phyloP scores from a whole-genome alignment of 1,139 yeast species.

The Magnusiomyces fungicola region DNA sequence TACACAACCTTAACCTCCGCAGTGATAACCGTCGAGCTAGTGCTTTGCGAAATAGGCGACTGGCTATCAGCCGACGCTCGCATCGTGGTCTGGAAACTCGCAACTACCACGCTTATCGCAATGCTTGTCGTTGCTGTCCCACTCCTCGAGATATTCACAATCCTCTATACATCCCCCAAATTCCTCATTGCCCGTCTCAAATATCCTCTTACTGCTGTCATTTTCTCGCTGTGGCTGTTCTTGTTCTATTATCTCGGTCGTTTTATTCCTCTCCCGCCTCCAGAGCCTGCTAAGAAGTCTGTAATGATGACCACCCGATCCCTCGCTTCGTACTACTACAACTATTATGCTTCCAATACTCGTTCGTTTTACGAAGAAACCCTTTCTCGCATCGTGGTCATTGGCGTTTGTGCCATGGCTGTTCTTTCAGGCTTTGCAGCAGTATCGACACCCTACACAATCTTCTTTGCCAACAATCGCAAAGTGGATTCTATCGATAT shows the following conservation, averaged over 20 bases:
- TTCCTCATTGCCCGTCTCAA: slow-evolving; percentile 8
- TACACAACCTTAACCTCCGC: slow-evolving; percentile 14
- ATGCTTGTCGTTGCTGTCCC: slow-evolving; percentile 34
- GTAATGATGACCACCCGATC: slow-evolving; percentile 9
- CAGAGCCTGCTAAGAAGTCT: slow-evolving; percentile 4
- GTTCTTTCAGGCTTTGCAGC: slow-evolving; percentile 69
- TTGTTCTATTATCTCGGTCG: slow-evolving; percentile 30
- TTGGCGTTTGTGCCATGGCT: slow-evolving; percentile 69
- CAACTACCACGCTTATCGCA: slow-evolving; percentile 28
- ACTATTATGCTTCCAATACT: slow-evolving; percentile 25
- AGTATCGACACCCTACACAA: slow-evolving; percentile 55
- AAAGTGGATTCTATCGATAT: slow-evolving; percentile 31
- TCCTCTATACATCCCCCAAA: slow-evolving; percentile 11
- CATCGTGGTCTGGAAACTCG: slow-evolving; percentile 30
- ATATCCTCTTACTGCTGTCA: slow-evolving; percentile 17
- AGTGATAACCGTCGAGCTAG: slow-evolving; percentile 32
- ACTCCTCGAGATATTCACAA: slow-evolving; percentile 25
- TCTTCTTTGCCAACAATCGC: slow-evolving; percentile 26
- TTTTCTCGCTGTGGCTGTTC: slow-evolving; percentile 28
- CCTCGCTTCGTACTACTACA: slow-evolving; percentile 9
- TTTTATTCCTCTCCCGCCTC: slow-evolving; percentile 29
- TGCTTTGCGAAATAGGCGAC: slow-evolving; percentile 36
- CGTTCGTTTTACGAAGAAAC: slow-evolving; percentile 27
- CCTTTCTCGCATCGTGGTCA: slow-evolving; percentile 55
- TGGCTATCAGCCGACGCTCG: slow-evolving; percentile 28